Evolutionary conservation across 768 basidiomycete genomes (phyloP), one percentile per base, ranked within the genome.

Genomic region (Pleurotus pulmonarius): DNA sequence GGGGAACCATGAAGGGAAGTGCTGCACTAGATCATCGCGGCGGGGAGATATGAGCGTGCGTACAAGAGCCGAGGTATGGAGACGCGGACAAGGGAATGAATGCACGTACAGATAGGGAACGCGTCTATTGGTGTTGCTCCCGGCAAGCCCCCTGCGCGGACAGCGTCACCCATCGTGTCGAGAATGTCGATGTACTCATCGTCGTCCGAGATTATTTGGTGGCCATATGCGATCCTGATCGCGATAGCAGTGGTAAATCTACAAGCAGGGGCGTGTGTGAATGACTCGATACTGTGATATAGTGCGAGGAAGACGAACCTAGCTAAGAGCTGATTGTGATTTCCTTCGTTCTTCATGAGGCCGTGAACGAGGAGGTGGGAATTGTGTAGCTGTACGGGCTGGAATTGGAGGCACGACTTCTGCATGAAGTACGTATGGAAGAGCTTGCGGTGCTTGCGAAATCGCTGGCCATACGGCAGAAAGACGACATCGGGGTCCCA

Each of bases 1-100:
- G 22, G 76, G 76, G 9, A 73, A 46, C 75, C 75, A 77, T 13
- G 40, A 57, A 1, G 75, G 75, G 13, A 77, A 59, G 49, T 75
- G 65, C 61, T 67, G 71, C 49, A 77, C 76, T 77, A 34, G 13
- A 47, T 47, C n/a, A 47, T 5, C 46, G 46, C 16, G 9, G 25
- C 4, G 38, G 29, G 29, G n/a, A 52, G 29, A 13, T 34, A 3
- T 4, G 29, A 26, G 49, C 15, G 26, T 54, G 22, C 2, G 34
- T 44, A 16, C 11, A 1, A 16, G 25, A 37, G 4, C 37, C 1
- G 25, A 40, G 38, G 6, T 12, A 4, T 26, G 4, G 26, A 26
- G 5, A 26, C 26, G 26, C 5, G 3, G 26, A 26, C 3, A 26
- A 26, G 26, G 4, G 26, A 26, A 5, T 5, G 26, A 26, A 15